A percentile compares a stretch with the other conserved stretches of the same genome.
These are phyloP conservation scores for Lycium ferocissimum DNA, from an alignment of 257 asterid species.

Conservation along the genomic window DNA sequence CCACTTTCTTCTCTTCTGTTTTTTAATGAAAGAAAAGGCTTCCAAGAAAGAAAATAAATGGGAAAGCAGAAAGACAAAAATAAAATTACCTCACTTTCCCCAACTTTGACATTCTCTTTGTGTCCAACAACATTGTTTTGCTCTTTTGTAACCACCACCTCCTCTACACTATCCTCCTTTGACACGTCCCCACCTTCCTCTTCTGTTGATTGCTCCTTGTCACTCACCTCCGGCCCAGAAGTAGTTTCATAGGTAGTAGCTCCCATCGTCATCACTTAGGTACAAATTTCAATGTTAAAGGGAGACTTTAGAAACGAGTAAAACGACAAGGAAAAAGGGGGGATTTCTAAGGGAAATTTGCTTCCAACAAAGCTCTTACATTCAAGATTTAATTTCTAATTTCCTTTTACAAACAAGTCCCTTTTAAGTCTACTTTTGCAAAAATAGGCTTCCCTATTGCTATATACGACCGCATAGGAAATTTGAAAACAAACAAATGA, in stretches of 20 bases:
- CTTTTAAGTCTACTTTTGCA: not conserved
- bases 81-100: not conserved
- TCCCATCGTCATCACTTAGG: not conserved
- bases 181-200: not conserved
- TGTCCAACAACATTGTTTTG: not conserved
- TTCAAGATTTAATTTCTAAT: not conserved
- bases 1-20: not conserved
- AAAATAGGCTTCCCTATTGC: not conserved
- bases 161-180: not conserved
- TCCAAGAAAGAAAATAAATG: not conserved
- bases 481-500: not conserved
- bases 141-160: not conserved
- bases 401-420: not conserved
- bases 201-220: not conserved
- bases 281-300: not conserved
- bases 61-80: not conserved
- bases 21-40: not conserved
- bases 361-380: not conserved
- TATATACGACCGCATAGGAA: not conserved
- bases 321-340: not conserved
- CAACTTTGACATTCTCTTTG: not conserved
- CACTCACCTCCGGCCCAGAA: not conserved
- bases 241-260: not conserved
- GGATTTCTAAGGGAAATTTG: not conserved
- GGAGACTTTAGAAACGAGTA: not conserved